Conservation (phyloP, 805 yeast species). For the Candida coleopterorum region DNA sequence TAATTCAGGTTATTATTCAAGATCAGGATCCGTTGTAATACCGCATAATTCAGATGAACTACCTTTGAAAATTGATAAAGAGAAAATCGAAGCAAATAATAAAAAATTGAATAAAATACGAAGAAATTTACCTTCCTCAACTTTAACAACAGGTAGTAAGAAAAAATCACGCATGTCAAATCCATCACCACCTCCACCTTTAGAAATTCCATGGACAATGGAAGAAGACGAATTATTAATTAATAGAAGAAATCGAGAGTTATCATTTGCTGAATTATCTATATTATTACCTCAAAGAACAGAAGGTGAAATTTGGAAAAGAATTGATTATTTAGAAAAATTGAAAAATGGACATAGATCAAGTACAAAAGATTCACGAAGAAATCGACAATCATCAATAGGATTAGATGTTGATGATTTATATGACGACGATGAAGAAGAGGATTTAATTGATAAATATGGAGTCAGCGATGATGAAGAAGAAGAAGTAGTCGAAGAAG, state of each 20-base stretch:
- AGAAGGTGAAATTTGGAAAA: constrained; percentile 65
- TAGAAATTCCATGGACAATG: constrained; percentile 43
- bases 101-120: constrained; percentile 10
- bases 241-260: constrained; percentile 49
- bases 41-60: constrained; percentile 27
- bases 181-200: constrained; percentile 15
- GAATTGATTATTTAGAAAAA: constrained; percentile 48
- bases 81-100: constrained; percentile 12
- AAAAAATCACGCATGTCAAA: constrained; percentile 10
- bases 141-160: constrained; percentile 6
- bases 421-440: constrained; percentile 33
- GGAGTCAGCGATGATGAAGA: constrained; percentile 33
- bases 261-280: constrained; percentile 68
- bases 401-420: constrained; percentile 42
- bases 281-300: constrained; percentile 69
- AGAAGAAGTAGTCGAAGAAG: constrained; percentile 18
- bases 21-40: constrained; percentile 36
- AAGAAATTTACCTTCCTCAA: constrained; percentile 5
- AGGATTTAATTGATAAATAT: constrained; percentile 25
- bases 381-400: constrained; percentile 35
- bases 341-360: constrained; percentile 29
- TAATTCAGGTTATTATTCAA: constrained; percentile 27
- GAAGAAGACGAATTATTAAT: constrained; percentile 72
- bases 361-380: constrained; percentile 20
- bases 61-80: constrained; percentile 16